Percentiles rank a stretch among this genome's conserved stretches.
phyloP scores from a whole-genome alignment of 2,329 filamentous ascomycete species.

The Fusarium sp. region DNA sequence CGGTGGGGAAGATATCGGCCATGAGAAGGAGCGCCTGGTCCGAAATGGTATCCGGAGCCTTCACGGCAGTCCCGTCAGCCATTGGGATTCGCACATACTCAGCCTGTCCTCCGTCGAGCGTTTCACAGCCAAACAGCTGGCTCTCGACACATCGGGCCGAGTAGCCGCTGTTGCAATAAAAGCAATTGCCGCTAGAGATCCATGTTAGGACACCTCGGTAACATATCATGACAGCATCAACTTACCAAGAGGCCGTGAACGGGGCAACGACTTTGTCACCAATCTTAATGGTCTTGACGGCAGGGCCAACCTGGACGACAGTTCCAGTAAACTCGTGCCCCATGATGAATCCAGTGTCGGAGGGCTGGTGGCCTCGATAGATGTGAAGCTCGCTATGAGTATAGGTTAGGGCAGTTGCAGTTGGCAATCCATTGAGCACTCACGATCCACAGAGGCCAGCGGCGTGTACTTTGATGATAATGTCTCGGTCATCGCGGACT shows the following conservation, averaged over 20 bases:
- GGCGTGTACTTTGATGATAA: constrained; percentile 85
- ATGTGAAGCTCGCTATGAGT: constrained; percentile 82
- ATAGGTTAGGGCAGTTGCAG: not conserved
- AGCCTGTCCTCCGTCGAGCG: constrained; percentile 83
- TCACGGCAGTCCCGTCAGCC: constrained; percentile 84
- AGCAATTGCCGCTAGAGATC: constrained; percentile 69
- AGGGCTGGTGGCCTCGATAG: constrained; percentile 83
- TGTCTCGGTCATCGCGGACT: constrained; percentile 78
- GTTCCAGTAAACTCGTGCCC: constrained; percentile 90
- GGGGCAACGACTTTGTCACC: constrained; percentile 86
- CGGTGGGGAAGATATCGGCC: constrained; percentile 92
- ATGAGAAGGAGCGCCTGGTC: constrained; percentile 85
- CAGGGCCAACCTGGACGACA: constrained; percentile 74
- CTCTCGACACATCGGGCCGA: constrained; percentile 81
- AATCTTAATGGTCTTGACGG: constrained; percentile 75
- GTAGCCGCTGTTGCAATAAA: constrained; percentile 83
- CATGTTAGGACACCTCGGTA: constrained; percentile 6
- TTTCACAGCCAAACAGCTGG: constrained; percentile 76
- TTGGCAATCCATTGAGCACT: constrained; percentile 42
- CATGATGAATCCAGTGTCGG: constrained; percentile 73
- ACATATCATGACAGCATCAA: constrained; percentile 7
- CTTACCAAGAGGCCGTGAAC: constrained; percentile 84
- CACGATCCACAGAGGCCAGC: constrained; percentile 91
- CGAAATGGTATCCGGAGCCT: constrained; percentile 74
- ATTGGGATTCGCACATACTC: constrained; percentile 85